Base-by-base conservation (phyloP, 495 filamentous ascomycete genomes). In the Jackrogersella minutella region DNA sequence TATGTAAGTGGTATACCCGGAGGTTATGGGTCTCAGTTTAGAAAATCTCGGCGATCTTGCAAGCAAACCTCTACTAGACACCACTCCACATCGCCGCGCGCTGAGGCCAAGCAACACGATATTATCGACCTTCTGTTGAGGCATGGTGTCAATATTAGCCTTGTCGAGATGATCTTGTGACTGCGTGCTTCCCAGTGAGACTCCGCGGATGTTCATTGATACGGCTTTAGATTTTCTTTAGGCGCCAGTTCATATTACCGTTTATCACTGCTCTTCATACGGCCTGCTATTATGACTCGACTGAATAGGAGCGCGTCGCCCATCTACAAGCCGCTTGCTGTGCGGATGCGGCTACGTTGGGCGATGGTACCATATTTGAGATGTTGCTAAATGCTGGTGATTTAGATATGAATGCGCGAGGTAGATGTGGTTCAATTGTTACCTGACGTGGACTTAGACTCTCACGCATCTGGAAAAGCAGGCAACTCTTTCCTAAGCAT, bases 41-140 rank as follows among this genome's bases (percentile, higher is more conserved):
- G 43, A 16, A 5, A 30, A 13, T 24, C 43, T 7, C 17, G 8
- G 24, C 10, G 43, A 47, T 47, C 43, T 47, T n/a, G 11, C 43
- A 11, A 49, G 26, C 26, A 13, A 10, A 17, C 31, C n/a, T 16
- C 46, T 72, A 53, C 19, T 68, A 65, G 65, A 72, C 75, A 28
- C 61, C 75, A 9, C 52, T 81, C n/a, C 78, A 81, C 31, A 66
- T 79, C 6, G 78, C 78, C 11, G 78, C 71, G 10, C 51, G 67
- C 11, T 56, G 55, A 28, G 76, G 78, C 11, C 73, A 79, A 30
- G 40, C 73, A 79, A 30, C 37, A 73, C 28, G 56, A 76, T 6
- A 64, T 76, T 6, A 43, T 79, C 14, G 37, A 64, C 6, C 43
- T 72, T 13, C 66, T 81, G 14, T 50, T 80, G 36, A 43, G 70